A percentile compares a stretch with the other conserved stretches of the same genome.
Conservation (phyloP, 1,139 yeast species). For the Geotrichum klebahnii region DNA sequence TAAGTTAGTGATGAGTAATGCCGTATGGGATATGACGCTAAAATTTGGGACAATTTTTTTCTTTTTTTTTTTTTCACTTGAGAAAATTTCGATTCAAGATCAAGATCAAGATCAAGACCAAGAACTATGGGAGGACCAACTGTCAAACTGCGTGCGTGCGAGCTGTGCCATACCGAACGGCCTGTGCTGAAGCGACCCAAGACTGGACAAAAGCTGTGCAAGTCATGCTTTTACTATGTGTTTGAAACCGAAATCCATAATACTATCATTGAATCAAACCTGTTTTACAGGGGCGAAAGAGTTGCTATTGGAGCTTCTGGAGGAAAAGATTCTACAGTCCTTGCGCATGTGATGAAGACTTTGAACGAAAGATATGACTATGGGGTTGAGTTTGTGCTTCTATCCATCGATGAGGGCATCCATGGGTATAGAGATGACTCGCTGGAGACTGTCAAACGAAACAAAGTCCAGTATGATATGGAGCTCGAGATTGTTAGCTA, state of each 20-base stretch:
- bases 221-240: slow-evolving; percentile 80
- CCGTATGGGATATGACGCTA: no score
- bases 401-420: slow-evolving; percentile 95
- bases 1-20: background rate
- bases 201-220: slow-evolving; percentile 86
- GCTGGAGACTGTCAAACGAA: slow-evolving; percentile 90
- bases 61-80: background rate
- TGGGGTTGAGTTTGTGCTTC: slow-evolving; percentile 73
- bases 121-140: slow-evolving; percentile 23
- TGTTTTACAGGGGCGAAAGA: slow-evolving; percentile 74
- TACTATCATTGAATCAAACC: slow-evolving; percentile 65
- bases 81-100: background rate
- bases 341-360: slow-evolving; percentile 82
- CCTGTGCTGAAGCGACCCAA: slow-evolving; percentile 92
- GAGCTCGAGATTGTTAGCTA: slow-evolving; percentile 88
- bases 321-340: slow-evolving; percentile 94
- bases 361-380: slow-evolving; percentile 84
- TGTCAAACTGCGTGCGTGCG: slow-evolving; percentile 47
- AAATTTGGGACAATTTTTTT: no score
- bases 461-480: slow-evolving; percentile 81
- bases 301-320: slow-evolving; percentile 99
- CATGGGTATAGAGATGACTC: slow-evolving; percentile 97
- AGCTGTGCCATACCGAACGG: slow-evolving; percentile 76
- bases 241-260: slow-evolving; percentile 95
- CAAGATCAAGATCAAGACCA: background rate